Conservation (phyloP, 805 yeast genomes). For the Zygoascus flipseniorum region DNA sequence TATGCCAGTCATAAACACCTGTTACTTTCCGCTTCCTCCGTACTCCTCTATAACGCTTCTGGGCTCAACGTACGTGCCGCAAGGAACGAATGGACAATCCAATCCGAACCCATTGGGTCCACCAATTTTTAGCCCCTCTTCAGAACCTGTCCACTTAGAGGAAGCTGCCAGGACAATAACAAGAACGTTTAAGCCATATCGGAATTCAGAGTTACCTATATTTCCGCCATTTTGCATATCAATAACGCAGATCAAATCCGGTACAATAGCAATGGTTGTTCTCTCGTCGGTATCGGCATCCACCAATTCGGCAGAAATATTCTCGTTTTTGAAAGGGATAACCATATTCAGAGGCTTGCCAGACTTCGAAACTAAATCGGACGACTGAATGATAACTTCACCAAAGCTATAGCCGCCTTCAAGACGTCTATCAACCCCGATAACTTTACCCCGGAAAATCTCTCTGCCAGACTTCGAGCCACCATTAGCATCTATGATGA, state of each 20-base stretch:
- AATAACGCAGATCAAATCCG: slow-evolving; percentile 37
- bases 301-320: slow-evolving; percentile 29
- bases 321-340: slow-evolving; percentile 43
- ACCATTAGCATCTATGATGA: slow-evolving; percentile 32
- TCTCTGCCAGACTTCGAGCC: slow-evolving; percentile 26
- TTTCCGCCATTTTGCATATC: slow-evolving; percentile 39
- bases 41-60: slow-evolving; percentile 35
- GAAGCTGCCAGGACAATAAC: slow-evolving; percentile 36
- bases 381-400: slow-evolving; percentile 30
- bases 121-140: slow-evolving; percentile 33
- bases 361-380: neutral
- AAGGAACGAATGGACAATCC: slow-evolving; percentile 30
- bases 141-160: slow-evolving; percentile 28
- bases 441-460: slow-evolving; percentile 36
- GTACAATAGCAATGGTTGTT: slow-evolving; percentile 34
- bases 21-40: neutral
- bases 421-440: slow-evolving; percentile 35
- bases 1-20: neutral
- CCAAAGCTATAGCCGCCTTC: slow-evolving; percentile 39
- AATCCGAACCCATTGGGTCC: slow-evolving; percentile 36
- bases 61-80: slow-evolving; percentile 31
- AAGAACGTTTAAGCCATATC: slow-evolving; percentile 37
- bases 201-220: slow-evolving; percentile 39
- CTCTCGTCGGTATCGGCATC: slow-evolving; percentile 13
- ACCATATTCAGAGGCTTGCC: neutral